These are phyloP conservation scores for Moricandia moricandioides DNA, from an alignment of 345 rosid genomes.

Conservation along the genomic window DNA sequence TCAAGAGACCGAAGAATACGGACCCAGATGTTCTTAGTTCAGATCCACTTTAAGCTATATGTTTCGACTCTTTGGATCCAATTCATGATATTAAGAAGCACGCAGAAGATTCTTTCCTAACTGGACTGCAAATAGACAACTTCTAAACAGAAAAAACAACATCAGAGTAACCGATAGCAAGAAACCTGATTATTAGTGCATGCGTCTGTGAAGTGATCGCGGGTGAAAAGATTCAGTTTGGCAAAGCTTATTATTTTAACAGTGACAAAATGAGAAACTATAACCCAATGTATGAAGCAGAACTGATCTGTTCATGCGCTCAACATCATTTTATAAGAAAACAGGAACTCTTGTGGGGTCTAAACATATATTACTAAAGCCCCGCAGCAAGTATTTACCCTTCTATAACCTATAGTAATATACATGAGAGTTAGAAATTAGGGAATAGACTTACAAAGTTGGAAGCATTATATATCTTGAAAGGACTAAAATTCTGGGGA, in stretches of 20 bases:
- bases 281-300: not conserved
- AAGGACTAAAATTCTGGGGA: constrained; percentile 71
- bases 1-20: constrained; percentile 18
- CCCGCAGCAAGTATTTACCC: not conserved
- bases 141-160: constrained; percentile 1
- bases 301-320: not conserved
- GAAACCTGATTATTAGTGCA: not conserved
- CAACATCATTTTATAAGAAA: not conserved
- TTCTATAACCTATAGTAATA: not conserved
- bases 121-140: not conserved
- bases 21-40: not conserved
- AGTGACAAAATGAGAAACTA: not conserved
- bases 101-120: not conserved
- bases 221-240: constrained; percentile 6
- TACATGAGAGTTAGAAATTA: constrained; percentile 1
- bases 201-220: not conserved
- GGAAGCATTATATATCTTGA: constrained; percentile 59
- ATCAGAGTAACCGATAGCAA: not conserved
- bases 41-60: not conserved
- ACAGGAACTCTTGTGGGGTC: not conserved
- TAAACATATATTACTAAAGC: not conserved
- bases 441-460: constrained; percentile 74
- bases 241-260: not conserved
- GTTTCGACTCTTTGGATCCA: not conserved
- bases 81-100: constrained; percentile 6